Percentiles rank a stretch among this genome's conserved stretches.
Evolutionary conservation across 805 yeast genomes (phyloP).

Genomic region (Kuraishia piskuri): DNA sequence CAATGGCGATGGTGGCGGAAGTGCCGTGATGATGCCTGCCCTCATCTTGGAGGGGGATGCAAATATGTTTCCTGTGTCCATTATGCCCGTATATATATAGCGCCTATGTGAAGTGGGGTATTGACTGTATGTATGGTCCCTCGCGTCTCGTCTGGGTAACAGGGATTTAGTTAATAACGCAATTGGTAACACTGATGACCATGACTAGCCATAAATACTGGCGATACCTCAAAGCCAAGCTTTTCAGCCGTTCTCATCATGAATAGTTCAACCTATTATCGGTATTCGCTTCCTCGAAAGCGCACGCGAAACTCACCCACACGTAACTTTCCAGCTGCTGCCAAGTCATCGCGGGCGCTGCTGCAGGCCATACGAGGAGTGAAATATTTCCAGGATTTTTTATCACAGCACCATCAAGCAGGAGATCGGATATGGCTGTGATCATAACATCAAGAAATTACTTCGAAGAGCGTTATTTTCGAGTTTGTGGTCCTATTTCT

Average conservation of each 20-base stretch:
- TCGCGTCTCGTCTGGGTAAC: too few relatives aligned
- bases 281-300: neutral
- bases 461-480: too few relatives aligned
- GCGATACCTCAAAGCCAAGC: neutral
- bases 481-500: too few relatives aligned
- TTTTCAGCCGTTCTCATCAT: too few relatives aligned
- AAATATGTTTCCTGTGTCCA: constrained; percentile 1
- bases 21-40: constrained; percentile 1
- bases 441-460: too few relatives aligned
- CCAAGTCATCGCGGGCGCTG: neutral
- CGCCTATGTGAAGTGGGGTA: too few relatives aligned
- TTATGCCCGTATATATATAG: neutral
- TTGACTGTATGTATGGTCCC: too few relatives aligned
- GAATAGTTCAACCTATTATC: too few relatives aligned
- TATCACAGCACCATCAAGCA: neutral
- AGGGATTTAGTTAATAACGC: too few relatives aligned
- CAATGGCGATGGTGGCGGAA: neutral
- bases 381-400: neutral
- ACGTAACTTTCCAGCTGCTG: neutral
- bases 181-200: too few relatives aligned
- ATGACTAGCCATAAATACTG: too few relatives aligned
- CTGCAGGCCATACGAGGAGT: neutral
- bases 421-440: too few relatives aligned
- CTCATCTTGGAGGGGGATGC: constrained; percentile 2
- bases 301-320: neutral